phyloP scores from a whole-genome alignment of 306 rosid species.

The Carpinus viminea region DNA sequence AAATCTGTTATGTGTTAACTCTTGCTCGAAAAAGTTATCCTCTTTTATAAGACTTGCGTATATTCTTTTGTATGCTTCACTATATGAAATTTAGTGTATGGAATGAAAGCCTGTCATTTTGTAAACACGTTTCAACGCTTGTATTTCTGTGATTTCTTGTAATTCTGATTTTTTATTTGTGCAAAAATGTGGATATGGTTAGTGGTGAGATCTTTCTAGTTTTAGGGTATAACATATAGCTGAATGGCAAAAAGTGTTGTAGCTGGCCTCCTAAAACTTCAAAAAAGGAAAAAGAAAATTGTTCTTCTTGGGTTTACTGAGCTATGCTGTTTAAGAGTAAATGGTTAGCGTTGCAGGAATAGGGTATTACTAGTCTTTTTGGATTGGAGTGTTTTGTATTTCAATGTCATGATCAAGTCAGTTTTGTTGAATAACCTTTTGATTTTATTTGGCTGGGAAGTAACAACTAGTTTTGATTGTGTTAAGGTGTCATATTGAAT shows the following conservation, averaged over 20 bases:
- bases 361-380: not conserved
- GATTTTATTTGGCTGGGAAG: not conserved
- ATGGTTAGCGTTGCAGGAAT: not conserved
- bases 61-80: no score
- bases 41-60: no score
- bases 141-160: not conserved
- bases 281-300: no score
- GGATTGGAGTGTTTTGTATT: not conserved
- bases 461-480: not conserved
- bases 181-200: not conserved
- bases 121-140: not conserved
- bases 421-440: not conserved
- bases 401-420: not conserved
- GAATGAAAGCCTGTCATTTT: not conserved
- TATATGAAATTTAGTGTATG: not conserved
- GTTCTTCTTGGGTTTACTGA: not conserved
- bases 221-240: not conserved
- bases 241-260: not conserved
- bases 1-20: not conserved
- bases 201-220: not conserved
- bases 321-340: not conserved
- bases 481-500: not conserved
- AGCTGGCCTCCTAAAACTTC: not conserved
- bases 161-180: not conserved
- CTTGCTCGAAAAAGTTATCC: no score